These are phyloP conservation scores for Psilocybe cyanescens DNA, from an alignment of 768 basidiomycete species.

Conservation along the genomic window DNA sequence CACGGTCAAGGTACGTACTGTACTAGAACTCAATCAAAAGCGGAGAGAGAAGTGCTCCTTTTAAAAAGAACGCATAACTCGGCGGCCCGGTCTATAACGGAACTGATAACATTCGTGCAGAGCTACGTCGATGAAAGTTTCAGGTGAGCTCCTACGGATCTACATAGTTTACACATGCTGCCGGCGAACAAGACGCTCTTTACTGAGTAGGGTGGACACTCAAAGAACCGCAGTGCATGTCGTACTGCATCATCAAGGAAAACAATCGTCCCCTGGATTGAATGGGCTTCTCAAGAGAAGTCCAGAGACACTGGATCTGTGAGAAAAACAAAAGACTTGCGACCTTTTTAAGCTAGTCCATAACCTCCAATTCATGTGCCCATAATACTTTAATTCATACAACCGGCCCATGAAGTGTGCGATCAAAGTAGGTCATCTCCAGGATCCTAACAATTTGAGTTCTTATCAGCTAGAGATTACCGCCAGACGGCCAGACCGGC, in stretches of 20 bases:
- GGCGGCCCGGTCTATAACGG: background rate
- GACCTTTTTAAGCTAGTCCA: background rate
- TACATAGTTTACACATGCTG: background rate
- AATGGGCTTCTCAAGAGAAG: too few species aligned
- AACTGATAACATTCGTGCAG: background rate
- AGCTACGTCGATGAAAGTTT: background rate
- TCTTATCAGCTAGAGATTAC: background rate
- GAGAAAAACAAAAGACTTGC: background rate
- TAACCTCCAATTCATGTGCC: background rate
- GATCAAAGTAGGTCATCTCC: background rate
- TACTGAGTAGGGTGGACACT: too few species aligned
- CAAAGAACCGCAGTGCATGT: too few species aligned
- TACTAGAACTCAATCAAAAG: background rate
- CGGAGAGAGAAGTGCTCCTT: background rate
- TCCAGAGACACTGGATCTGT: too few species aligned
- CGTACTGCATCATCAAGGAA: background rate
- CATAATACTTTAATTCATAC: too few species aligned
- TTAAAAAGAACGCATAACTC: background rate
- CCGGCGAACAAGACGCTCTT: too few species aligned
- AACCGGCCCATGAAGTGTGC: too few species aligned
- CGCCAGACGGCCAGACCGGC: background rate
- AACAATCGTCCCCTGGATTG: too few species aligned
- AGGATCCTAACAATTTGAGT: too few species aligned
- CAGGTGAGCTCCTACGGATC: background rate
- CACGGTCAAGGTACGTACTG: background rate